A percentile compares a stretch with the other conserved stretches of the same genome.
These are phyloP conservation scores for Daldinia grandis DNA, from an alignment of 495 filamentous ascomycete genomes.

Conservation along the genomic window DNA sequence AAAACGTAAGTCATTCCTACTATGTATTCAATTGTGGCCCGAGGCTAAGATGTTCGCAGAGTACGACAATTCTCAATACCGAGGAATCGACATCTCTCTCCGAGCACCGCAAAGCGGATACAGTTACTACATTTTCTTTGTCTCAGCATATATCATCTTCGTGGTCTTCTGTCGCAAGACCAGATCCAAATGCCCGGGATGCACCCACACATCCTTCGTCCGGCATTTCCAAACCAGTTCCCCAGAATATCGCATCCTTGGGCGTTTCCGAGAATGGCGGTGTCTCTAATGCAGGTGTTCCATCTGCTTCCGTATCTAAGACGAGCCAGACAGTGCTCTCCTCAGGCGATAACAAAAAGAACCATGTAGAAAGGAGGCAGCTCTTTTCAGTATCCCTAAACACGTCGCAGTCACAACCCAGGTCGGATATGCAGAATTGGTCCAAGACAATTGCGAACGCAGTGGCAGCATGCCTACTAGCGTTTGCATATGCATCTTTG, in stretches of 20 bases:
- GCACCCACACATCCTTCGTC: not conserved
- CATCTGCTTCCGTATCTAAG: not conserved
- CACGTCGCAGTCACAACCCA: not conserved
- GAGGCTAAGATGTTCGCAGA: slow-evolving; percentile 20
- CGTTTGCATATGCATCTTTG: not conserved
- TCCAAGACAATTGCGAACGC: not conserved
- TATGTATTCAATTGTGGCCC: not conserved
- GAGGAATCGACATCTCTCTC: not conserved
- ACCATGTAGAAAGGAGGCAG: not conserved
- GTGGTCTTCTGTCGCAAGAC: not conserved
- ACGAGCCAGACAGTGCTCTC: not conserved
- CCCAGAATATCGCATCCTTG: not conserved
- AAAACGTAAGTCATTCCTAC: slow-evolving; percentile 6
- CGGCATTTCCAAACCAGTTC: not conserved
- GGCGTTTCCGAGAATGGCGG: not conserved
- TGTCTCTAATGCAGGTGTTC: not conserved
- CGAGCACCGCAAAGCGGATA: not conserved
- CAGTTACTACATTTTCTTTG: not conserved
- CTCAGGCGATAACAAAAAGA: not conserved
- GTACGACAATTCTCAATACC: not conserved
- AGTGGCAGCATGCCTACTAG: slow-evolving; percentile 11
- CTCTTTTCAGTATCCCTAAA: not conserved
- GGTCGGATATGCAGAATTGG: not conserved
- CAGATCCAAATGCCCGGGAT: not conserved
- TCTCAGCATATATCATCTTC: not conserved